Percentiles rank a stretch among this genome's conserved stretches.
phyloP scores from a whole-genome alignment of 441 rosid genomes.

The Pelargonium australe region DNA sequence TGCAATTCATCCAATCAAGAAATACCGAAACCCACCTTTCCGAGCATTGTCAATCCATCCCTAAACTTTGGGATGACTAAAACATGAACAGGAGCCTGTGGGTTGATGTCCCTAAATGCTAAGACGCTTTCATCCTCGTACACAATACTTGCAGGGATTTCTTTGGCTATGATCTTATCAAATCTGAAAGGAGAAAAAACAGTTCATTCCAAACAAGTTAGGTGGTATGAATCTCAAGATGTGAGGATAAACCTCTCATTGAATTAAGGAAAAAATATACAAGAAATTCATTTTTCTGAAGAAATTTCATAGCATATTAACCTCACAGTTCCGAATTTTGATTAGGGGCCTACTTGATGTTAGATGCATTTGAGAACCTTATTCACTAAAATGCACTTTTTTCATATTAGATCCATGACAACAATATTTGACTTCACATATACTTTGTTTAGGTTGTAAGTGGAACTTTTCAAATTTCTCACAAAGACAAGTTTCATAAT shows the following conservation, averaged over 20 bases:
- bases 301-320: background rate
- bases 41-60: constrained; percentile 70
- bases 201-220: background rate
- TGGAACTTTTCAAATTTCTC: background rate
- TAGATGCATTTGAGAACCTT: background rate
- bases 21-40: constrained; percentile 40
- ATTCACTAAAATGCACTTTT: background rate
- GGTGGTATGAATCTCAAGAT: background rate
- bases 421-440: background rate
- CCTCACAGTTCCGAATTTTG: background rate
- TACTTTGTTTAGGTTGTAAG: background rate
- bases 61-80: constrained; percentile 73
- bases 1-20: constrained; percentile 1
- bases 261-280: background rate
- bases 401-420: background rate
- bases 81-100: constrained; percentile 92
- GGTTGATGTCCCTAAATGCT: constrained; percentile 70
- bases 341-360: background rate
- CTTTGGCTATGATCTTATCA: constrained; percentile 83
- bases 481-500: background rate
- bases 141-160: constrained; percentile 72
- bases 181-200: constrained; percentile 34
- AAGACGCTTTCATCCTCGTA: constrained; percentile 87
- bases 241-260: background rate
- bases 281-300: background rate